A percentile compares a stretch with the other conserved stretches of the same genome.
Evolutionary conservation across 257 asterid species (phyloP).

Genomic region (Knoxia roxburghii): DNA sequence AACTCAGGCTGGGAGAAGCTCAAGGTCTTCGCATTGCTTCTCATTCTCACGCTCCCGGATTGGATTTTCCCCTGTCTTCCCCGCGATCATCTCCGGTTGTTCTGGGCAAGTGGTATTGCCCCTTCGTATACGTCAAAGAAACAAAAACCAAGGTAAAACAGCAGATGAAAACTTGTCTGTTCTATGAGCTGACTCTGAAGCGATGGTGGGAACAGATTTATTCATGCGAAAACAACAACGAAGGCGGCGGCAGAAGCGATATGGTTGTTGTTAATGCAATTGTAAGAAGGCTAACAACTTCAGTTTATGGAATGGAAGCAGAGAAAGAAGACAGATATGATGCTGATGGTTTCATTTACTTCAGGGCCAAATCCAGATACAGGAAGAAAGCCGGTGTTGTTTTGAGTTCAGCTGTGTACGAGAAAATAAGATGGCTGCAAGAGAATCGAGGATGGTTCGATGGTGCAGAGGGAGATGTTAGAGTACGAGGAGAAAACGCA

Average conservation of each 20-base stretch:
- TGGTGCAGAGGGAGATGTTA: constrained; percentile 45
- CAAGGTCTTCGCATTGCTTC: constrained; percentile 35
- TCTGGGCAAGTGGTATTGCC: constrained; percentile 69
- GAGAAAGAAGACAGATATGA: constrained; percentile 35
- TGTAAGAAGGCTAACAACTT: constrained; percentile 45
- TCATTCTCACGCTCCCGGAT: constrained; percentile 36
- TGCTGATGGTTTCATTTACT: constrained; percentile 46
- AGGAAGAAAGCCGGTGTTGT: constrained; percentile 42
- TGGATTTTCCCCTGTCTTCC: constrained; percentile 34
- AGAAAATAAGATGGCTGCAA: constrained; percentile 62
- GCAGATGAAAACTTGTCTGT: constrained; percentile 48
- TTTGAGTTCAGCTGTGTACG: constrained; percentile 36
- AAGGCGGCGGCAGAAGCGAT: constrained; percentile 15
- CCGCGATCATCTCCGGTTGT: constrained; percentile 48
- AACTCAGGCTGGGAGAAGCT: constrained; percentile 38
- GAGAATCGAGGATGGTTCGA: constrained; percentile 74
- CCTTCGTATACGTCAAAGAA: constrained; percentile 56
- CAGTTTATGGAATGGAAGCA: constrained; percentile 56
- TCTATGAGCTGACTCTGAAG: constrained; percentile 62
- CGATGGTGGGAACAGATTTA: constrained; percentile 79
- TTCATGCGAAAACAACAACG: constrained; percentile 28
- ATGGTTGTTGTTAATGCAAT: constrained; percentile 37
- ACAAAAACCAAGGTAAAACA: constrained; percentile 18
- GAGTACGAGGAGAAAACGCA: constrained; percentile 46
- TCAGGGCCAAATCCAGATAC: constrained; percentile 32